Evolutionary conservation across 305 asterid species (phyloP).

Genomic region (Vinca major): DNA sequence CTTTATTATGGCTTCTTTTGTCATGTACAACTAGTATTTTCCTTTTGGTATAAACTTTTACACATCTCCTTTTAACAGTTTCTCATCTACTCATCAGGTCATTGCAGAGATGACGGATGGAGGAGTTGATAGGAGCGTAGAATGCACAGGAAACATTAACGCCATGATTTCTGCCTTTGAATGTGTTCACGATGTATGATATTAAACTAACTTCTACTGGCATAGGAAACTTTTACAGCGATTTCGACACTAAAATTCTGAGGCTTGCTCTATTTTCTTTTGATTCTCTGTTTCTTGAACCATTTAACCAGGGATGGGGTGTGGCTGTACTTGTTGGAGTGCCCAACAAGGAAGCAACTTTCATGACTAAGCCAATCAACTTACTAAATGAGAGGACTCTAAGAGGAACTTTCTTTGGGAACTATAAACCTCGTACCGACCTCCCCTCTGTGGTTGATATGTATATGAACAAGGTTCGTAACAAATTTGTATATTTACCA

Average conservation of each 20-base stretch:
- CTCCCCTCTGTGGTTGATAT: slow-evolving; percentile 51
- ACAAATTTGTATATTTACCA: background rate
- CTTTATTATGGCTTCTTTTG: background rate
- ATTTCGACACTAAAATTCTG: background rate
- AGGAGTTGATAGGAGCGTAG: slow-evolving; percentile 67
- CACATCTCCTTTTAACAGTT: background rate
- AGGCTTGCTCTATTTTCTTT: background rate
- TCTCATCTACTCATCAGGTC: slow-evolving; percentile 27
- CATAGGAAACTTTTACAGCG: background rate
- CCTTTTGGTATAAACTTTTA: background rate
- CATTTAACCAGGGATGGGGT: slow-evolving; percentile 72
- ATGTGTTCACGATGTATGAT: slow-evolving; percentile 66
- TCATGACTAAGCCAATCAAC: slow-evolving; percentile 55
- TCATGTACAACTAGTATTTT: background rate
- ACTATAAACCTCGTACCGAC: slow-evolving; percentile 60
- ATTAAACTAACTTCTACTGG: background rate
- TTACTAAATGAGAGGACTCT: slow-evolving; percentile 60
- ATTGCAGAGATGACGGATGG: slow-evolving; percentile 62
- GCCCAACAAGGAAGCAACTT: slow-evolving; percentile 56
- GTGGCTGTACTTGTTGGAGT: slow-evolving; percentile 76
- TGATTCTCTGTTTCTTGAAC: slow-evolving; percentile 3
- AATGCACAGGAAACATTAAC: slow-evolving; percentile 60
- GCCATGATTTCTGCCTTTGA: slow-evolving; percentile 81
- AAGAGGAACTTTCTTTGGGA: slow-evolving; percentile 67
- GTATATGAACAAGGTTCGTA: slow-evolving; percentile 47